Evolutionary conservation across 192 early-diverging fungal species (phyloP), one percentile per base, ranked within the genome.

Genomic region (Entomortierella parvispora): DNA sequence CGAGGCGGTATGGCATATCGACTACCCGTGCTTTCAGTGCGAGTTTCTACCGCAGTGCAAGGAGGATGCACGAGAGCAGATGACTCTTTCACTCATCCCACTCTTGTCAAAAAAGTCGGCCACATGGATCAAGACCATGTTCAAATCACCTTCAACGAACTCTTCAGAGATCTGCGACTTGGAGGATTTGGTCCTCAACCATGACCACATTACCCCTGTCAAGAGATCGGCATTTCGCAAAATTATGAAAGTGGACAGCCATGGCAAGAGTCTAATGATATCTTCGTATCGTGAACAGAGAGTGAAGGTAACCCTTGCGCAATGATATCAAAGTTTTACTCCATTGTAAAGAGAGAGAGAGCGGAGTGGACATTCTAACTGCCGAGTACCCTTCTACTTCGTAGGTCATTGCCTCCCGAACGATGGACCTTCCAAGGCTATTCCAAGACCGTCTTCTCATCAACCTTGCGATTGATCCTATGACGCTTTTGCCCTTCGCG

Each of bases 61-160:
- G 26, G 9, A 12, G 0, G 74, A 77, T 44, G 74, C 74, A 6
- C 8, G n/a, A 18, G 60, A 67, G 8, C 60, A 77, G 28, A 54
- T 44, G 23, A 68, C 65, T 0, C 60, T 77, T 7, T 77, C 74
- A 0, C 17, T 77, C 12, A 59, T 77, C 14, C 74, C 74, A 10
- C n/a, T 68, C 22, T 61, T 77, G 0, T 64, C 65, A 10, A 77
- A 77, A 29, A 63, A 51, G 25, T 77, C 74, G 4, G 65, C 74
- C 18, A 3, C 54, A 20, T 63, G 53, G 60, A 53, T 77, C 33
- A 77, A 68, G 31, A 49, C 65, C 17, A 28, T 68, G 28, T 64
- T 58, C 25, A 54, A 48, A 14, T 2, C 53, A 3, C 5, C 58
- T 4, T 53, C 52, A n/a, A 6, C 31, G n/a, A 10, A 42, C 3